Percentiles rank a stretch among this genome's conserved stretches.
phyloP scores from a whole-genome alignment of 2,329 filamentous ascomycete species.

The Ciborinia camelliae region DNA sequence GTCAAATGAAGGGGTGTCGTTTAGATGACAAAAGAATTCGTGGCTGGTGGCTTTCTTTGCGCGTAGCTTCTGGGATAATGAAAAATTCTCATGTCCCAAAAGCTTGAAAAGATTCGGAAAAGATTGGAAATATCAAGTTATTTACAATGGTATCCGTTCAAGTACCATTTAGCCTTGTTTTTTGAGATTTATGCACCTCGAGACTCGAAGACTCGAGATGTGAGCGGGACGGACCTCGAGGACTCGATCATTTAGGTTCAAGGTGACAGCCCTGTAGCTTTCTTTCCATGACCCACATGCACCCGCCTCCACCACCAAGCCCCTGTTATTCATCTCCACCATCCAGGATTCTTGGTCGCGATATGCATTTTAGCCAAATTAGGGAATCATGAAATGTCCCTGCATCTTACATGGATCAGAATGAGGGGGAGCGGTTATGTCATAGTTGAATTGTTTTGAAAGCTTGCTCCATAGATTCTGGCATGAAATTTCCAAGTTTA shows the following conservation, averaged over 20 bases:
- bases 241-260: background rate
- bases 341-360: conserved; percentile 3
- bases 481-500: conserved; percentile 19
- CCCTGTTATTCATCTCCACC: background rate
- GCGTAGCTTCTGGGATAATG: background rate
- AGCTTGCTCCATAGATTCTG: conserved; percentile 13
- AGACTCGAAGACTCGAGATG: background rate
- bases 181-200: background rate
- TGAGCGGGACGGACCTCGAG: background rate
- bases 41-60: conserved; percentile 3
- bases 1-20: background rate
- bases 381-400: background rate
- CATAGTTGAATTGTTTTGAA: conserved; percentile 13
- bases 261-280: conserved; percentile 9
- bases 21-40: too few species aligned
- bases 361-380: background rate
- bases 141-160: background rate
- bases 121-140: background rate
- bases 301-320: background rate
- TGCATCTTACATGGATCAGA: conserved; percentile 1
- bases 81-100: background rate
- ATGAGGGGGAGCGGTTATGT: conserved; percentile 16
- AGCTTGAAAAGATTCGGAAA: background rate
- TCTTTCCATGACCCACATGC: background rate
- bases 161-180: conserved; percentile 10